phyloP scores from a whole-genome alignment of 345 rosid species.

The Geranium brycei region DNA sequence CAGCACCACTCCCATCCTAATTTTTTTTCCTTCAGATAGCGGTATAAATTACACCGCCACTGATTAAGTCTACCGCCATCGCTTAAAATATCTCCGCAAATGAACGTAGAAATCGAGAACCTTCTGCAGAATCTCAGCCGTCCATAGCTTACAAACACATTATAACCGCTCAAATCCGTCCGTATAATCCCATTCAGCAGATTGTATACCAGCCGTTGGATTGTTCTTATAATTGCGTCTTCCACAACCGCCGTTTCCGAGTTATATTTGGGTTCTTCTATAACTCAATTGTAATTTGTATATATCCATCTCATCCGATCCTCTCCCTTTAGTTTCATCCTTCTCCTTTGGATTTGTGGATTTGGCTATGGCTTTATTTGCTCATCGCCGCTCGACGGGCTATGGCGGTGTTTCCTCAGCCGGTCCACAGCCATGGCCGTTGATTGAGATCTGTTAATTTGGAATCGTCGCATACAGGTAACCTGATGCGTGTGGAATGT shows the following conservation, averaged over 20 bases:
- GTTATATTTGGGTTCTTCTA: background rate
- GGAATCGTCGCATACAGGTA: background rate
- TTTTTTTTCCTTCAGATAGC: too few species aligned
- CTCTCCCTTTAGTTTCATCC: background rate
- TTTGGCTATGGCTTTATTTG: too few species aligned
- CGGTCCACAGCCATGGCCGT: background rate
- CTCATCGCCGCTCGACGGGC: too few species aligned
- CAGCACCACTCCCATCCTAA: too few species aligned
- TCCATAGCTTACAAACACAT: background rate
- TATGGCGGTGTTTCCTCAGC: too few species aligned
- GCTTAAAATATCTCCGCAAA: background rate
- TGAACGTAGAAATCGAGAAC: background rate
- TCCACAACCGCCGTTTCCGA: background rate
- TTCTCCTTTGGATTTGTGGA: too few species aligned
- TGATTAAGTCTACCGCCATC: too few species aligned
- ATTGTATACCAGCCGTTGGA: background rate
- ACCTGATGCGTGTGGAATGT: background rate
- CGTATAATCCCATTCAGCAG: background rate
- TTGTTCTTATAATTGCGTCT: background rate
- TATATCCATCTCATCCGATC: background rate
- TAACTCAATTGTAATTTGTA: too few species aligned
- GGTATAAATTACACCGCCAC: too few species aligned
- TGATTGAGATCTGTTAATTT: background rate
- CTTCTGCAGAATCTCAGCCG: background rate
- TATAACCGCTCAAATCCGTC: background rate